Evolutionary conservation across 169 alveolate species (phyloP).

Genomic region (Plasmodium knowlesi): DNA sequence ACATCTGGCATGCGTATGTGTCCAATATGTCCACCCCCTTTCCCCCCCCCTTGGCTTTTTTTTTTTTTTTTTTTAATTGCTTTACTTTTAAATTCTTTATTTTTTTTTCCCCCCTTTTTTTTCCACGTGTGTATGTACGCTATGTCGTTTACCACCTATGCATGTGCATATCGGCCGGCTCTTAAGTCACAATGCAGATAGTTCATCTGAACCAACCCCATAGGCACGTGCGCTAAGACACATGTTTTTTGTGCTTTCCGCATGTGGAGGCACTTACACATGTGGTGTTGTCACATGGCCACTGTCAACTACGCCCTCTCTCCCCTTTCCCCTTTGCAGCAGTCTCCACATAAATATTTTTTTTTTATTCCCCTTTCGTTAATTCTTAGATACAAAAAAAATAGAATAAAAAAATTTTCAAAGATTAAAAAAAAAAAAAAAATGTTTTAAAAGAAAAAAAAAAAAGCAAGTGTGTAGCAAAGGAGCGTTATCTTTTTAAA

Average conservation of each 20-base stretch:
- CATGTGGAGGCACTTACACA: not conserved
- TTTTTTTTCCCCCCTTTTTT: too few relatives aligned
- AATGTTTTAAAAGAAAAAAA: conserved; percentile 7
- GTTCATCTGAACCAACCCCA: not conserved
- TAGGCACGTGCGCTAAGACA: not conserved
- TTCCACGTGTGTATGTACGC: not conserved
- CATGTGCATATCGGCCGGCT: not conserved
- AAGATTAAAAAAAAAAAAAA: conserved; percentile 14
- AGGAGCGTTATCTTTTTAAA: not conserved
- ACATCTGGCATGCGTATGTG: not conserved
- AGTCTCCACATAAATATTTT: not conserved
- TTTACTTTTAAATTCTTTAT: not conserved
- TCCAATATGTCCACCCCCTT: not conserved
- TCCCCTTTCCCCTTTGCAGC: not conserved
- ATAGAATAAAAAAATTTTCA: conserved; percentile 19
- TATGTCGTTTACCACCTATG: not conserved
- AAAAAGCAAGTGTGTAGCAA: not conserved
- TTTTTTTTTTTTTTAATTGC: not conserved
- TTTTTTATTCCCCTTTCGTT: not conserved
- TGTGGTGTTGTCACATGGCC: not conserved
- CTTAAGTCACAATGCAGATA: not conserved
- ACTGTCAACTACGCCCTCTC: not conserved
- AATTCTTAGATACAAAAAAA: conserved; percentile 65
- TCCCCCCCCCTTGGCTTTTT: not conserved
- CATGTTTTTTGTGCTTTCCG: not conserved